phyloP scores from a whole-genome alignment of 2,329 filamentous ascomycete species.

The Colletotrichum destructivum region DNA sequence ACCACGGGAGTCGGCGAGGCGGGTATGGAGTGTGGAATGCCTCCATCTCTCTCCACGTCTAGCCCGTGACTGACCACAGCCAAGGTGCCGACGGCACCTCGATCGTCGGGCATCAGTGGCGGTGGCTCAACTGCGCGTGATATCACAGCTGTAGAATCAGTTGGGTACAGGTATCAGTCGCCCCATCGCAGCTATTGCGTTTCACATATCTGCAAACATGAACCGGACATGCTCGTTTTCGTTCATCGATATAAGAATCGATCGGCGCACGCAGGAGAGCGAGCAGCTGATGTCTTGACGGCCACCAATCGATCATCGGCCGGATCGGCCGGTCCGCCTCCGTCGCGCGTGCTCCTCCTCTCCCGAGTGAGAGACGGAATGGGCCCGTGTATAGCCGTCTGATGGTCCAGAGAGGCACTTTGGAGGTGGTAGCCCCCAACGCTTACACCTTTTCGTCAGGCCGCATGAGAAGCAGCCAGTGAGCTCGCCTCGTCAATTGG shows the following conservation, averaged over 20 bases:
- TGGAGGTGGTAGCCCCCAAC: background rate
- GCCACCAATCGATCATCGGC: slow-evolving; percentile 1
- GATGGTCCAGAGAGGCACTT: background rate
- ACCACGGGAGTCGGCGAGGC: slow-evolving; percentile 12
- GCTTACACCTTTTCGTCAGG: slow-evolving; percentile 39
- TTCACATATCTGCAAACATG: slow-evolving; percentile 16
- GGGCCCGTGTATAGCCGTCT: background rate
- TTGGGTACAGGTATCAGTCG: slow-evolving; percentile 18
- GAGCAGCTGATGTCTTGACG: background rate
- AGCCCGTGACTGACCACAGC: background rate
- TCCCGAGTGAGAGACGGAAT: slow-evolving; percentile 1
- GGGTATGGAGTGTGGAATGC: slow-evolving; percentile 16
- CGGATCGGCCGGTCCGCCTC: slow-evolving; percentile 24
- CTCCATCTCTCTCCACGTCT: slow-evolving; percentile 14
- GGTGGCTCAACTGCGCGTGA: slow-evolving; percentile 18
- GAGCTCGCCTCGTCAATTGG: slow-evolving; percentile 42
- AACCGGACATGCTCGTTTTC: slow-evolving; percentile 21
- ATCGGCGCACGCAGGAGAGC: slow-evolving; percentile 10
- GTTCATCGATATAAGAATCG: background rate
- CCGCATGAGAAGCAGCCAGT: slow-evolving; percentile 41
- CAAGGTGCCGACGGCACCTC: background rate
- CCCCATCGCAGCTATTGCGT: slow-evolving; percentile 20
- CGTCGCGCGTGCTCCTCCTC: slow-evolving; percentile 16
- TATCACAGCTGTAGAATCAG: slow-evolving; percentile 18
- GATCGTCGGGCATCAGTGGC: slow-evolving; percentile 21